These are phyloP conservation scores for Polygonum aviculare DNA, from an alignment of 148 eudicot species.

Conservation along the genomic window DNA sequence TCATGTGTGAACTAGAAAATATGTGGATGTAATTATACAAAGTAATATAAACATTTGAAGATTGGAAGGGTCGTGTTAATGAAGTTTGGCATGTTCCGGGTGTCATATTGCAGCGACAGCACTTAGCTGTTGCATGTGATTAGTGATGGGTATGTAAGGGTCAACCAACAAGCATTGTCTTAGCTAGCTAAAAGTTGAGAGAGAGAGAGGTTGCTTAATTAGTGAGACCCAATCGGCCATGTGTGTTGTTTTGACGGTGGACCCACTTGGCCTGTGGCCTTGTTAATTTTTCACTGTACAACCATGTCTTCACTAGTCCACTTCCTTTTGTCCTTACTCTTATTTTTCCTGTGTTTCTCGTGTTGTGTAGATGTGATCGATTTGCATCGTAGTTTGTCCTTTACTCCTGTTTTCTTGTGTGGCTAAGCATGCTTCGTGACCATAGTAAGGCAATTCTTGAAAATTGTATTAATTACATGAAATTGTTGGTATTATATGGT, in stretches of 20 bases:
- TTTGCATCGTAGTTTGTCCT: too few relatives aligned
- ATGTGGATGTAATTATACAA: background rate
- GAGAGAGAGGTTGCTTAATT: too few relatives aligned
- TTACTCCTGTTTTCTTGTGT: too few relatives aligned
- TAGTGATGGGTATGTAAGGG: background rate
- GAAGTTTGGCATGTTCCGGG: background rate
- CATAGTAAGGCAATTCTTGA: too few relatives aligned
- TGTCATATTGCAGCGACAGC: background rate
- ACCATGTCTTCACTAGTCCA: background rate
- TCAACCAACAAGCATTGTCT: background rate
- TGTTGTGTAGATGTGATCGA: too few relatives aligned
- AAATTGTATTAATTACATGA: too few relatives aligned
- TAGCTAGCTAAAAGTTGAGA: background rate
- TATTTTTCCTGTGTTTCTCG: too few relatives aligned
- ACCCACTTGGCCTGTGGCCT: background rate
- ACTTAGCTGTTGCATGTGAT: background rate
- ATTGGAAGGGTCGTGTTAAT: background rate
- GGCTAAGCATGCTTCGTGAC: too few relatives aligned
- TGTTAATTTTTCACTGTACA: background rate
- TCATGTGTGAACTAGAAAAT: background rate
- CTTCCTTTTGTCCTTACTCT: background rate
- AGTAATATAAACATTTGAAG: background rate
- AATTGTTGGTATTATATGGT: too few relatives aligned
- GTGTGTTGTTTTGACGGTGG: background rate
- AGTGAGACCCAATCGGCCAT: too few relatives aligned